Evolutionary conservation across 352 stramenopile genomes (phyloP), one percentile per base, ranked within the genome.

Genomic region (Globisporangium paddicum): DNA sequence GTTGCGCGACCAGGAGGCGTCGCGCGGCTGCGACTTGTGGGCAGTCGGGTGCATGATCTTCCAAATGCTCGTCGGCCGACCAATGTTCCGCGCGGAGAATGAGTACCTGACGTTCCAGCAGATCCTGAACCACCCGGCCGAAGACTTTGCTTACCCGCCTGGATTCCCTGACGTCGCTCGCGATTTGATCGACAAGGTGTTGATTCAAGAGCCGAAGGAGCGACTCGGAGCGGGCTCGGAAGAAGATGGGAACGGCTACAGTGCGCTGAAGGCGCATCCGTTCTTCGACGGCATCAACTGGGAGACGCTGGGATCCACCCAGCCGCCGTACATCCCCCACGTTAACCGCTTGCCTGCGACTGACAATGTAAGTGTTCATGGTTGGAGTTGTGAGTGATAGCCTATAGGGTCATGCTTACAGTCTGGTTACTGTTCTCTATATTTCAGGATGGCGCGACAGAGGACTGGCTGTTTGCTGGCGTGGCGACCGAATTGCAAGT

Each of bases 21-120:
- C 83, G 13, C 73, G 80, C 5, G 84, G 78, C 0, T 96, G 89
- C 35, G 91, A 98, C 58, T 52, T 97, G 49, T 98, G 91, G 91
- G 91, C 91, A 0, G 62, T 97, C 44, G 91, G 89, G 0, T 97
- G 89, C 68, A 96, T 97, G 71, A 61, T 97, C 10, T 98, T 88
- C 63, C 90, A 98, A 67, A 82, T 97, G 72, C 69, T 95, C 5
- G 81, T 92, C 0, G 90, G 90, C 2, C 61, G 73, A 40, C 82
- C 87, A 21, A 88, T 93, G 44, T 97, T 97, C 67, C 77, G 84
- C 4, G 90, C 82, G 1, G 87, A 94, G 56, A 96, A 93, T 52
- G 90, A 97, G 48, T 96, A 96, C 44, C 71, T 96, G 11, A 96
- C 89, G 37, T 96, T 97, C 63, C 84, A 96, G 64, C 79, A 93